Conservation (phyloP, 805 yeast species). For the Yarrowia sp. region DNA sequence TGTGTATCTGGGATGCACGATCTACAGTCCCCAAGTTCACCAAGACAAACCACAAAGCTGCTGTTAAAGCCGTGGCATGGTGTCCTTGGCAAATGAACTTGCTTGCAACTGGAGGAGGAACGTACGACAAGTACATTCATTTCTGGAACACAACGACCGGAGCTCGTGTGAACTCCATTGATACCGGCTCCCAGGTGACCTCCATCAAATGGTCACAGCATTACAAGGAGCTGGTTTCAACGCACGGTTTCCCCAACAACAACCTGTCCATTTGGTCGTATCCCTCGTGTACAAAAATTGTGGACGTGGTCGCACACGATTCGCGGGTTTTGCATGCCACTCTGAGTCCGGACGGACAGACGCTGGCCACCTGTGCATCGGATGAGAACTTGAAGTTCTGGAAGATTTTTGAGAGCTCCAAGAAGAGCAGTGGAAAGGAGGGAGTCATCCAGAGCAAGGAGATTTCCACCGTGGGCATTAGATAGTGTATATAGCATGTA, state of each 20-base stretch:
- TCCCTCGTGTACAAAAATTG: slow-evolving; percentile 82
- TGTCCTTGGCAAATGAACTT: slow-evolving; percentile 80
- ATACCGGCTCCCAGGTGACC: slow-evolving; percentile 93
- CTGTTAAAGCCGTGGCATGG: slow-evolving; percentile 94
- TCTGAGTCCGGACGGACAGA: slow-evolving; percentile 84
- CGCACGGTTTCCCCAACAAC: slow-evolving; percentile 92
- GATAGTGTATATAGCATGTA: neutral
- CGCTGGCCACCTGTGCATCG: slow-evolving; percentile 91
- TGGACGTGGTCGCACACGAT: slow-evolving; percentile 90
- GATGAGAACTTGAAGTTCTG: slow-evolving; percentile 96
- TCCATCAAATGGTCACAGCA: slow-evolving; percentile 80
- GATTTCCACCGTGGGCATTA: slow-evolving; percentile 33
- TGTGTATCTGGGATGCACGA: slow-evolving; percentile 90
- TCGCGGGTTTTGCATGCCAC: slow-evolving; percentile 80
- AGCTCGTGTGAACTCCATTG: slow-evolving; percentile 76
- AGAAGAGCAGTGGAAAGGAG: slow-evolving; percentile 39
- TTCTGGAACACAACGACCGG: slow-evolving; percentile 96
- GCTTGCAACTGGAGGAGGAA: slow-evolving; percentile 97
- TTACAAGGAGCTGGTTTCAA: slow-evolving; percentile 74
- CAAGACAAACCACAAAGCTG: slow-evolving; percentile 82
- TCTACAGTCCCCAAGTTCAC: slow-evolving; percentile 60
- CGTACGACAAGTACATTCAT: slow-evolving; percentile 81
- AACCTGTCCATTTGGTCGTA: slow-evolving; percentile 79
- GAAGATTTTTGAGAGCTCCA: slow-evolving; percentile 71
- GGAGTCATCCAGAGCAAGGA: slow-evolving; percentile 43